Percentiles rank a stretch among this genome's conserved stretches.
phyloP scores from a whole-genome alignment of 2,329 filamentous ascomycete species.

The Fusarium proliferatum region DNA sequence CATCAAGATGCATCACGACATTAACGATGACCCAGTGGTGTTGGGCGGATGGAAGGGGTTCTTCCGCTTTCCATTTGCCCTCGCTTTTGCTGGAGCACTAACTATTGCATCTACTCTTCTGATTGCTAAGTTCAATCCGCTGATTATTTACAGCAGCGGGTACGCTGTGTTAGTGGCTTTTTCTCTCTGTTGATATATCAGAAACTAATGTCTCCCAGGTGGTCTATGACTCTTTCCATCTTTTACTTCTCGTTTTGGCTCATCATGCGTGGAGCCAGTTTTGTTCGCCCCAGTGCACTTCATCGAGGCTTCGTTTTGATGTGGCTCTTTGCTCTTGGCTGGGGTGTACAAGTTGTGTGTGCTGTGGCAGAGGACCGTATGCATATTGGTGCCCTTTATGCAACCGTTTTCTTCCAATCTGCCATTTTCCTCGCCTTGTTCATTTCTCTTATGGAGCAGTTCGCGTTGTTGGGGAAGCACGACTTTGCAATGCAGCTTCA shows the following conservation, averaged over 20 bases:
- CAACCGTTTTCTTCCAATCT: constrained; percentile 82
- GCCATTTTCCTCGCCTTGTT: constrained; percentile 79
- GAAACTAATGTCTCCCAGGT: constrained; percentile 55
- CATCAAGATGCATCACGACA: constrained; percentile 65
- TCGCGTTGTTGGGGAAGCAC: constrained; percentile 77
- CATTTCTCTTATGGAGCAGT: constrained; percentile 83
- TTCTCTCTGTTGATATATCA: no score
- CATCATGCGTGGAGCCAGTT: constrained; percentile 80
- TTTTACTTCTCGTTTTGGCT: constrained; percentile 89
- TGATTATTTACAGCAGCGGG: constrained; percentile 89
- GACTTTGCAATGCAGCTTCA: constrained; percentile 72
- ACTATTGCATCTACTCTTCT: constrained; percentile 80
- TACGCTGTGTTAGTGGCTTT: constrained; percentile 72
- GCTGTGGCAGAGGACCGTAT: constrained; percentile 82
- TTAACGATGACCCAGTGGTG: constrained; percentile 69
- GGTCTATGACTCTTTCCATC: constrained; percentile 85
- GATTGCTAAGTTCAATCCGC: constrained; percentile 84
- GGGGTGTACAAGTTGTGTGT: constrained; percentile 76
- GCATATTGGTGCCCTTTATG: constrained; percentile 80
- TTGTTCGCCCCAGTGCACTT: constrained; percentile 84
- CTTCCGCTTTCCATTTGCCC: constrained; percentile 83
- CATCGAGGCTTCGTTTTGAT: constrained; percentile 83
- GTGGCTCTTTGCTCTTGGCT: constrained; percentile 84
- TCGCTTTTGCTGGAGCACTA: constrained; percentile 74
- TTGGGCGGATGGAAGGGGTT: constrained; percentile 84